Evolutionary conservation across 257 asterid genomes (phyloP), one percentile per base, ranked within the genome.

Genomic region (Solanum piurae): DNA sequence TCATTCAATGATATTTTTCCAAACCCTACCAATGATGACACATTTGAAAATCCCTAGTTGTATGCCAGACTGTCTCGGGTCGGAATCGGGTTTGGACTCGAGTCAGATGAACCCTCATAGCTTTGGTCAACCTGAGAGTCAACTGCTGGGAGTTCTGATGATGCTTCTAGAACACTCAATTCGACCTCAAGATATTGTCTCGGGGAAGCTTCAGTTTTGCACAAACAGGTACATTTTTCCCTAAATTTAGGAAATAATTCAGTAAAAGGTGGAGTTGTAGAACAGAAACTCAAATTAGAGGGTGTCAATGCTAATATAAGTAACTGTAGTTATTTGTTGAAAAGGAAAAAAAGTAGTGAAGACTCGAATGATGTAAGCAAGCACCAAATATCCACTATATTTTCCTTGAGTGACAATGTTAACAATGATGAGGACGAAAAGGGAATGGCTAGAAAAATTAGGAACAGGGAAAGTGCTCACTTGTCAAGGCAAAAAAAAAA

Each of bases 391-490:
- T 5, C 21, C 60, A 52, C 4, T 52, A 5, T 52, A 16, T 52
- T 52, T 52, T 52, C 23, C 9, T 16, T 52, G 58, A 14, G 21
- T 49, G 8, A 49, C 21, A 49, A 14, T 14, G 58, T 14, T 49
- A 49, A 49, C 6, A 49, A 49, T 49, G 20, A 49, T 49, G 3
- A 49, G 58, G 20, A 49, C 8, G 0, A 55, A 7, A 96, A 92
- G 89, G 92, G 88, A 90, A 94, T 89, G 88, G 94, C 95, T 4
- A 94, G 98, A 94, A 87, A 95, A 90, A 92, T 94, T 93, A 95
- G 99, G 95, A 96, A 96, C 85, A 90, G 97, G 68, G 99, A 95
- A 91, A 95, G 98, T 93, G 99, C 98, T 58, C 98, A 95, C 46
- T 90, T 94, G 52, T 96, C 98, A 9, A 93, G 99, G 83, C 96